A percentile compares a stretch with the other conserved stretches of the same genome.
Conservation (phyloP, 371 early-diverging fungal species). For the Rhizopus delemar region DNA sequence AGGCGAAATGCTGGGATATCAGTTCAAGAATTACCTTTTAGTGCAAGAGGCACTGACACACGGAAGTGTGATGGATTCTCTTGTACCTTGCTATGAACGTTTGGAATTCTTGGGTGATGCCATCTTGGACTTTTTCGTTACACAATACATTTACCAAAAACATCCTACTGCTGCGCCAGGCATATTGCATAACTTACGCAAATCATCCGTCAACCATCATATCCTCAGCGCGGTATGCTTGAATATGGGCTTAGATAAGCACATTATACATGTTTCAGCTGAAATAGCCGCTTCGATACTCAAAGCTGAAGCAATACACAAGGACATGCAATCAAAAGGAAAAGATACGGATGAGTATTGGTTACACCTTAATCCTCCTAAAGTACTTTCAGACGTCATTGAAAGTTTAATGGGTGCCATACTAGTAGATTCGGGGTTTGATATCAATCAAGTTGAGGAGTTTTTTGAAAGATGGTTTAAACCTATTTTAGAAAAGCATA, state of each 20-base stretch:
- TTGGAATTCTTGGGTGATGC: slow-evolving; percentile 94
- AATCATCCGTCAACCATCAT: slow-evolving; percentile 81
- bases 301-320: slow-evolving; percentile 40
- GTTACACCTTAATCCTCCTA: slow-evolving; percentile 74
- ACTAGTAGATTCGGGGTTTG: slow-evolving; percentile 78
- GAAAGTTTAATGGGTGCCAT: slow-evolving; percentile 91
- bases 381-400: slow-evolving; percentile 83
- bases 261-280: slow-evolving; percentile 64
- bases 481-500: slow-evolving; percentile 51
- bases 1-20: slow-evolving; percentile 65
- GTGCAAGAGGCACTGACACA: slow-evolving; percentile 87
- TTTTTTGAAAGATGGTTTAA: slow-evolving; percentile 54
- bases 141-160: slow-evolving; percentile 65
- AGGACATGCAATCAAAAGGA: slow-evolving; percentile 29
- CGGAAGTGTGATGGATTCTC: slow-evolving; percentile 57
- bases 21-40: slow-evolving; percentile 66
- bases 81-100: slow-evolving; percentile 78
- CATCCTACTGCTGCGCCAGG: slow-evolving; percentile 62
- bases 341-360: slow-evolving; percentile 62
- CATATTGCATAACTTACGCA: slow-evolving; percentile 69
- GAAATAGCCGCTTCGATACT: slow-evolving; percentile 48
- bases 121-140: slow-evolving; percentile 76
- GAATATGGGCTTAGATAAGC: slow-evolving; percentile 58
- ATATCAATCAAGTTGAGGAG: slow-evolving; percentile 47
- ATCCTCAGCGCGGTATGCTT: slow-evolving; percentile 73